Base-by-base conservation (phyloP, 306 rosid species). In the Mucuna pruriens region DNA sequence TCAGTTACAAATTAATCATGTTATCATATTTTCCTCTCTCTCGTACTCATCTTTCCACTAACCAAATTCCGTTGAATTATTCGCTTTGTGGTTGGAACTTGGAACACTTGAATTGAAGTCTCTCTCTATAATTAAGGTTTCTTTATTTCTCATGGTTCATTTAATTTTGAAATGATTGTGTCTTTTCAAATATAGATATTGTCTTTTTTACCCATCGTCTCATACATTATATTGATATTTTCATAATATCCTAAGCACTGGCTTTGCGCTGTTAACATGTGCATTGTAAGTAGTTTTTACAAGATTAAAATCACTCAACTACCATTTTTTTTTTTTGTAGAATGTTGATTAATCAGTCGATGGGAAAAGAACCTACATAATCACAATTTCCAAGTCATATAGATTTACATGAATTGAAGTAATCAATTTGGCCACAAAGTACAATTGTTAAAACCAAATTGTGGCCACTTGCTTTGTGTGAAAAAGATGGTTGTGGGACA, bases 401-500 rank as follows among this genome's bases (percentile, higher is more conserved):
- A 45, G 61, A 76, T 22, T 4, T 12, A 44, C 44, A 52, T 64
- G 71, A 64, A 20, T 48, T 61, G 20, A 60, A 54, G 68, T 17
- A 20, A 6, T 70, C 70, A 80, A 75, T 9, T 31, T 55, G 71
- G 51, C 34, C 20, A 49, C 29, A 46, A 52, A 68, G 68, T 46
- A 65, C 19, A 74, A 23, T 33, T n/a, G 40, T 71, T 7, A 51
- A 71, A 73, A 68, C 72, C 38, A 63, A 63, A 54, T 31, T 31
- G 49, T 44, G 79, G 34, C 80, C 86, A 86, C 23, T 78, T 82
- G 79, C 64, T 26, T 78, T 36, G 39, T 48, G 58, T 54, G 51
- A 64, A 71, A 77, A 51, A 42, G 57, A 70, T 45, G 13, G 67
- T 3, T 65, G 83, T 83, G 86, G 86, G 80, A n/a, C 80, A 71